A percentile compares a stretch with the other conserved stretches of the same genome.
These are phyloP conservation scores for Drechslerella dactyloides DNA, from an alignment of 2,329 filamentous ascomycete genomes.

Conservation along the genomic window DNA sequence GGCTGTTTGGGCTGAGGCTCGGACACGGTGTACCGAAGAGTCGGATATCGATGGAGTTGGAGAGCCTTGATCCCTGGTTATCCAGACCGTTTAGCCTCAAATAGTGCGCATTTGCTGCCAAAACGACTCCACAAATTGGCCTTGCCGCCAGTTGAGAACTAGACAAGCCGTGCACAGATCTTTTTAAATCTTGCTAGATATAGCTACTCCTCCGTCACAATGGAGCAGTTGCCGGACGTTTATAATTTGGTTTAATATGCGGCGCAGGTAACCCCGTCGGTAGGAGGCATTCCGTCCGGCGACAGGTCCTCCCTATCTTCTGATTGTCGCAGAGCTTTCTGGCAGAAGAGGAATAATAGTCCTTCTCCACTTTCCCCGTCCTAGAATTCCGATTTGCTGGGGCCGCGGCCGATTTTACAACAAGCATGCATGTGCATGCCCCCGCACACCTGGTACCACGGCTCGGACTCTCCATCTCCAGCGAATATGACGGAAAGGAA, in stretches of 20 bases:
- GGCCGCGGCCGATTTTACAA: constrained; percentile 27
- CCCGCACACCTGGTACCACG: not conserved
- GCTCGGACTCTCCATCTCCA: not conserved
- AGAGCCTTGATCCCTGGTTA: constrained; percentile 37
- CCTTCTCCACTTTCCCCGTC: constrained; percentile 11
- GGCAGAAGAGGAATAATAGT: constrained; percentile 4
- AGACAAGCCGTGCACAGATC: constrained; percentile 45
- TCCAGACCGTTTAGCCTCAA: constrained; percentile 49
- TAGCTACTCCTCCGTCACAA: too few species aligned
- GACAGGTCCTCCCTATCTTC: not conserved
- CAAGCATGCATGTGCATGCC: constrained; percentile 6
- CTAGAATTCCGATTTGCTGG: constrained; percentile 28
- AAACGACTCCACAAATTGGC: constrained; percentile 9
- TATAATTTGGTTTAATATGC: constrained; percentile 48
- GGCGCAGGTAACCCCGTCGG: constrained; percentile 46
- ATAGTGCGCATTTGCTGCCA: constrained; percentile 10
- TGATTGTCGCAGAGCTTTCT: not conserved
- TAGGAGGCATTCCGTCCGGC: constrained; percentile 49
- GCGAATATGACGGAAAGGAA: constrained; percentile 7
- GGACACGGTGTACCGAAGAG: constrained; percentile 25
- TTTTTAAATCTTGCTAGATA: constrained; percentile 48
- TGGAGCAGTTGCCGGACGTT: constrained; percentile 15
- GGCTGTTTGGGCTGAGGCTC: constrained; percentile 17
- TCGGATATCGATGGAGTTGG: constrained; percentile 10
- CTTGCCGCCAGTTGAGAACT: constrained; percentile 16